Base-by-base conservation (phyloP, 1,284 basidiomycete genomes). In the Trichosporon asahii region DNA sequence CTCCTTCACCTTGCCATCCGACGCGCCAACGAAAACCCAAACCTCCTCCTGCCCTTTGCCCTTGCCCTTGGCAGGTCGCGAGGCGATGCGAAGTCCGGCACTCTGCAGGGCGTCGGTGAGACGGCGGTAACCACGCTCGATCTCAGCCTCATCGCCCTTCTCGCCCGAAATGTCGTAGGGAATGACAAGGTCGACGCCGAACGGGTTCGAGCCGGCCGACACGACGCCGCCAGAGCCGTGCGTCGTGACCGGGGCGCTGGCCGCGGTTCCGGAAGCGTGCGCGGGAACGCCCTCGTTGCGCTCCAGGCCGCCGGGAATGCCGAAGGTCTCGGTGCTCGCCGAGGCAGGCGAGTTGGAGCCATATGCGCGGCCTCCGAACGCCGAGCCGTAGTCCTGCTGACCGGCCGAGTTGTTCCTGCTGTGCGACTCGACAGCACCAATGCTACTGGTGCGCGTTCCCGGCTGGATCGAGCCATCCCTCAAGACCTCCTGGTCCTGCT, bases 21-120 rank as follows among this genome's bases (percentile, higher is more conserved):
- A 88, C 70, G 91, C 92, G n/a, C 86, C 86, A 15, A 97, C 88
- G 72, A 97, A 89, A 3, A 97, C 85, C 65, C 95, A 86, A 3
- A 96, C 80, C 76, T 95, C 90, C 5, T 91, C 90, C 66, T 90
- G 86, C 12, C 87, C 72, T 46, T 70, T 71, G 9, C 67, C 90
- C 66, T 90, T 86, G 11, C 87, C 72, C 57, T 66, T 67, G 4
- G 64, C 73, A 1, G 66, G 70, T 40, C 74, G 73, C 5, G 71
- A 75, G 0, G 77, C 80, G 15, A 83, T 74, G 21, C 76, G 74
- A 37, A 83, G 69, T 0, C 81, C 81, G 55, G 77, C 79, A 12
- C 72, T 75, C 67, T 82, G 74, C 14, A 84, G 72, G 7, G 76
- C 75, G 12, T 31, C 4, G 23, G 71, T 64, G 29, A 73, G 72